Evolutionary conservation across 2,329 filamentous ascomycete genomes (phyloP).

Genomic region (Phoma herbarum): DNA sequence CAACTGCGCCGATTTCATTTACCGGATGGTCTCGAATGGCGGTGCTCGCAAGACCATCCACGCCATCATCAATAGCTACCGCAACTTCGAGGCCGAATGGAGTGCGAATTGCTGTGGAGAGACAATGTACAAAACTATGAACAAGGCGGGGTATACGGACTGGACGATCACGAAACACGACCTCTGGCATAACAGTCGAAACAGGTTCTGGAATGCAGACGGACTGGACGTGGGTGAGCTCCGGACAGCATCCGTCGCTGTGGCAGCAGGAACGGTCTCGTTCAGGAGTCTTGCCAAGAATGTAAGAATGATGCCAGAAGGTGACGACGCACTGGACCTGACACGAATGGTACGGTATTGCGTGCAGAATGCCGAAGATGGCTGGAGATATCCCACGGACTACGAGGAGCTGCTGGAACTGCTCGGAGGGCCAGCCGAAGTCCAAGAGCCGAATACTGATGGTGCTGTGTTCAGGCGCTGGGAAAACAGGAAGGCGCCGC

Average conservation of each 20-base stretch:
- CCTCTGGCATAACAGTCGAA: constrained; percentile 14
- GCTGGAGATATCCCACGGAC: constrained; percentile 34
- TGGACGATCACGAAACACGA: constrained; percentile 31
- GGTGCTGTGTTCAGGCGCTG: constrained; percentile 21
- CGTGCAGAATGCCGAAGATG: constrained; percentile 24
- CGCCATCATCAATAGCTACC: constrained; percentile 29
- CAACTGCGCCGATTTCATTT: constrained; percentile 32
- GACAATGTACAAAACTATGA: constrained; percentile 31
- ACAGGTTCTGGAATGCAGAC: constrained; percentile 23
- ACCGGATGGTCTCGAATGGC: constrained; percentile 35
- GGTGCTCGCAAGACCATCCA: constrained; percentile 20
- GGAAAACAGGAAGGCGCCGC: constrained; percentile 11
- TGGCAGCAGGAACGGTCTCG: constrained; percentile 8
- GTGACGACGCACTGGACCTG: constrained; percentile 35
- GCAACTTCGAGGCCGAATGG: constrained; percentile 21
- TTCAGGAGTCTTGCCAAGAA: constrained; percentile 32
- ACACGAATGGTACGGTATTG: constrained; percentile 37
- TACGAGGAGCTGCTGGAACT: constrained; percentile 24
- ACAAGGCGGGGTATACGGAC: constrained; percentile 23
- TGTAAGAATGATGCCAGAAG: constrained; percentile 28
- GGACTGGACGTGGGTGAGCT: constrained; percentile 6
- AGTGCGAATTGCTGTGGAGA: constrained; percentile 25
- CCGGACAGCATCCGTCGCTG: not conserved
- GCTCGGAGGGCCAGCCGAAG: constrained; percentile 21
- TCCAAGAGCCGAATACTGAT: constrained; percentile 23